Evolutionary conservation across 805 yeast species (phyloP).

Genomic region (Sugiyamaella chiloensis): DNA sequence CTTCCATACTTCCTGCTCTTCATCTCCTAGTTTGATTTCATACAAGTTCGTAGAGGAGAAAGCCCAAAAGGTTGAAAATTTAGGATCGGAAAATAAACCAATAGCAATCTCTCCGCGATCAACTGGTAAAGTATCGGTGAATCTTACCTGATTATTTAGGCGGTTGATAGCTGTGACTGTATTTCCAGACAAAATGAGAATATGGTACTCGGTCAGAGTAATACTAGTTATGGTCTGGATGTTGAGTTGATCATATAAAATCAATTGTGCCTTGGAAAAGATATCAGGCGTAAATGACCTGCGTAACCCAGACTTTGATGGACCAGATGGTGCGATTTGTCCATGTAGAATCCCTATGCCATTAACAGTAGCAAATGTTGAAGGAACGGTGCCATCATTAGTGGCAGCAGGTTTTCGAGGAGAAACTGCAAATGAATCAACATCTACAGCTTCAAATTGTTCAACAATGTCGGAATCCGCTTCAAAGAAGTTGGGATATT

Average conservation of each 20-base stretch:
- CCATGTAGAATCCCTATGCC: conserved; percentile 48
- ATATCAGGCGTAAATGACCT: conserved; percentile 22
- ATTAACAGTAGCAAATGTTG: conserved; percentile 47
- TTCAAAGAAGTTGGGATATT: conserved; percentile 30
- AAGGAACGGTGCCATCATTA: conserved; percentile 1
- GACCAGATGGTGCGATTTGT: conserved; percentile 25
- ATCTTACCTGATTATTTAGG: conserved; percentile 47
- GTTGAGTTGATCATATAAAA: conserved; percentile 42
- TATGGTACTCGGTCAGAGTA: conserved; percentile 52
- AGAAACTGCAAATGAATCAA: conserved; percentile 20
- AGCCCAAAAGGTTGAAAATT: conserved; percentile 69
- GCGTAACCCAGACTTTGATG: neutral
- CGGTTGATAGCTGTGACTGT: conserved; percentile 48
- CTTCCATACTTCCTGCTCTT: conserved; percentile 73
- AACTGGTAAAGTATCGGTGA: conserved; percentile 39
- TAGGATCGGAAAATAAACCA: conserved; percentile 51
- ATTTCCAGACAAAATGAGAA: conserved; percentile 45
- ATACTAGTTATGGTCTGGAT: conserved; percentile 37
- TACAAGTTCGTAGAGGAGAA: conserved; percentile 57
- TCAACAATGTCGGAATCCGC: conserved; percentile 24
- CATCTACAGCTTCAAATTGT: conserved; percentile 20
- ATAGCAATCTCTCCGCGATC: conserved; percentile 36
- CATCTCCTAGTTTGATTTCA: conserved; percentile 66
- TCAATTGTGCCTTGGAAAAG: conserved; percentile 37
- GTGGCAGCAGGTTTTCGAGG: conserved; percentile 14